A percentile compares a stretch with the other conserved stretches of the same genome.
Conservation (phyloP, 2,329 filamentous ascomycete genomes). For the Fusarium decemcellulare region DNA sequence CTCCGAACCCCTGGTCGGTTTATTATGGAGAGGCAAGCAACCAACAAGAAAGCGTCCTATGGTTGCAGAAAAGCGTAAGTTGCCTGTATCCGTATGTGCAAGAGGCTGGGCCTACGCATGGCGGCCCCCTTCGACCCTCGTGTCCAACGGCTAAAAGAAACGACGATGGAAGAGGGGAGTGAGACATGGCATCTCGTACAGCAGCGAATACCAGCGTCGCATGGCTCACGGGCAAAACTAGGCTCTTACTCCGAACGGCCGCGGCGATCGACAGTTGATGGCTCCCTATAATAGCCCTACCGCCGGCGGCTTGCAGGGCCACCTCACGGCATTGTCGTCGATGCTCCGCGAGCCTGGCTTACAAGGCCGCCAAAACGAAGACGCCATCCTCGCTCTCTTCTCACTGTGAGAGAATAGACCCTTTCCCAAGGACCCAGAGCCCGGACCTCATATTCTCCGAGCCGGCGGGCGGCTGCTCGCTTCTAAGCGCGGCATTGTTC, state of each 20-base stretch:
- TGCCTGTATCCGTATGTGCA: not conserved
- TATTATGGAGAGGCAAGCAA: slow-evolving; percentile 1
- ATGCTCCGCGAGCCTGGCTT: slow-evolving; percentile 9
- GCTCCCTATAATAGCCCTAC: slow-evolving; percentile 23
- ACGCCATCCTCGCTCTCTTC: slow-evolving; percentile 13
- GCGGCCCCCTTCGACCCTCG: slow-evolving; percentile 8
- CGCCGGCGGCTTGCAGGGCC: slow-evolving; percentile 7
- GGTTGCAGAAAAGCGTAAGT: not conserved
- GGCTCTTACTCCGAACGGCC: not conserved
- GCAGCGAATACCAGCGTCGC: slow-evolving; percentile 18
- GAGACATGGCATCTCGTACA: slow-evolving; percentile 17
- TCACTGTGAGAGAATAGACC: no score
- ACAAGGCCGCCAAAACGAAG: not conserved
- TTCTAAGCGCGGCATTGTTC: slow-evolving; percentile 25
- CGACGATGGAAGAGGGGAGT: slow-evolving; percentile 14
- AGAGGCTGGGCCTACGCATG: slow-evolving; percentile 25
- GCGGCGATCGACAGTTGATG: slow-evolving; percentile 29
- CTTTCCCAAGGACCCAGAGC: no score
- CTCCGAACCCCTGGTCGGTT: slow-evolving; percentile 5
- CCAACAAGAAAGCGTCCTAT: not conserved
- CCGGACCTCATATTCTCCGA: not conserved
- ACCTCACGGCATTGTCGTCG: slow-evolving; percentile 18
- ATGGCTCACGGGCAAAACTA: slow-evolving; percentile 25
- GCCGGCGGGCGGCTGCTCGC: slow-evolving; percentile 2
- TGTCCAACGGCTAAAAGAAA: slow-evolving; percentile 37